Evolutionary conservation across 306 rosid species (phyloP).

Genomic region (Alnus glutinosa): DNA sequence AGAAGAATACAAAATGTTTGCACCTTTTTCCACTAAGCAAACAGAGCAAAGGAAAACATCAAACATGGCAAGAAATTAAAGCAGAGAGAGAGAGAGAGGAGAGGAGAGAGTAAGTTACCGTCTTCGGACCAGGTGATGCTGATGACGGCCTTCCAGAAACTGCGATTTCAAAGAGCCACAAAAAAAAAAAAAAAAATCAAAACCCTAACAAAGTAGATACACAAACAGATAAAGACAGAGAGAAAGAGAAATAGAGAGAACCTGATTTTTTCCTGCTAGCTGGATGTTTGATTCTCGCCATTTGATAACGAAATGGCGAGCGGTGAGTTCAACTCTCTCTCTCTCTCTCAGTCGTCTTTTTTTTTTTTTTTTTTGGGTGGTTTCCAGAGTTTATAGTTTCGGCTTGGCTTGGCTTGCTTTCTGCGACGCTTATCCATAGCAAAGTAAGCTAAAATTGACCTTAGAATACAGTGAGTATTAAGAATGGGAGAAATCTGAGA

Average conservation of each 20-base stretch:
- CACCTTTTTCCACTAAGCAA: conserved; percentile 11
- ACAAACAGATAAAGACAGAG: neutral
- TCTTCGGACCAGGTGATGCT: conserved; percentile 5
- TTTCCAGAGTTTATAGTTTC: neutral
- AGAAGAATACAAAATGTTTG: neutral
- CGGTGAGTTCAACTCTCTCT: neutral
- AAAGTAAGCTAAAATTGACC: too few species aligned
- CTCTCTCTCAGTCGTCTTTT: neutral
- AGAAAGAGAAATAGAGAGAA: conserved; percentile 27
- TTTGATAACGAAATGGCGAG: conserved; percentile 18
- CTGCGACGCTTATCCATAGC: too few species aligned
- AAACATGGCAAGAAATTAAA: neutral
- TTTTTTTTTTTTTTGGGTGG: neutral
- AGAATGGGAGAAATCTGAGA: too few species aligned
- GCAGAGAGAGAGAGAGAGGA: conserved; percentile 11
- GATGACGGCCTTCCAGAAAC: conserved; percentile 7
- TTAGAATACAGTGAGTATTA: too few species aligned
- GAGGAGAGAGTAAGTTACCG: conserved; percentile 27
- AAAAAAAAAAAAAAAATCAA: neutral
- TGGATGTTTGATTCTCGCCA: conserved; percentile 57
- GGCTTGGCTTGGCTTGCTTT: neutral
- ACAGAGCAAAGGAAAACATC: neutral
- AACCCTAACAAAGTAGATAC: neutral
- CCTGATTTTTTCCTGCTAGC: conserved; percentile 30
- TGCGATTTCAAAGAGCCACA: neutral